Evolutionary conservation across 345 rosid species (phyloP).

Genomic region (Salix exigua): DNA sequence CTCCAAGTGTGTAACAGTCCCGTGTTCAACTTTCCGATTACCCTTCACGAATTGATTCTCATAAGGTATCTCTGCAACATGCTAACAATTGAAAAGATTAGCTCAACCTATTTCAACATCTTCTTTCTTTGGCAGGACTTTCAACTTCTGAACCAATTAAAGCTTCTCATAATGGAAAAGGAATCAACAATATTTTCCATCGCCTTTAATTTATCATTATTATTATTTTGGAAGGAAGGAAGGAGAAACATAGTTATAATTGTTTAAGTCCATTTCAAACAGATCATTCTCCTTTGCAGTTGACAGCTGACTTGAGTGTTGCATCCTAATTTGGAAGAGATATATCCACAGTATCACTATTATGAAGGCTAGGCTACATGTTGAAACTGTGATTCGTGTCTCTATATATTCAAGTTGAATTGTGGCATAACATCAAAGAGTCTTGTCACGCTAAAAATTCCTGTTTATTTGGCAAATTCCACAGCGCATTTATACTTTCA

Average conservation of each 20-base stretch:
- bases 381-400: too few species aligned
- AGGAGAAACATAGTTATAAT: too few species aligned
- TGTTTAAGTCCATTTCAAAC: too few species aligned
- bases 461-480: not conserved
- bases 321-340: too few species aligned
- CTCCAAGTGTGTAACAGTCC: constrained; percentile 60
- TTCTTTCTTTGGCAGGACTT: too few species aligned
- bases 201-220: too few species aligned
- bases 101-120: not conserved
- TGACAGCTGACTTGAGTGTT: too few species aligned
- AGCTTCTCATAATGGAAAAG: not conserved
- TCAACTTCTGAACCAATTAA: not conserved
- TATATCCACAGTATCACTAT: too few species aligned
- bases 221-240: too few species aligned
- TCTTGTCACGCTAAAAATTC: not conserved
- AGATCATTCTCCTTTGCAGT: too few species aligned
- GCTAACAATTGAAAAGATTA: constrained; percentile 31
- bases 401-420: not conserved
- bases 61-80: constrained; percentile 27
- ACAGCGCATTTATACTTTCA: not conserved
- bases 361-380: too few species aligned
- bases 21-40: constrained; percentile 48
- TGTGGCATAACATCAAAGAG: not conserved
- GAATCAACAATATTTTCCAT: not conserved
- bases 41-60: constrained; percentile 41